Conservation (phyloP, 345 rosid species). For the Linum usitatissimum region DNA sequence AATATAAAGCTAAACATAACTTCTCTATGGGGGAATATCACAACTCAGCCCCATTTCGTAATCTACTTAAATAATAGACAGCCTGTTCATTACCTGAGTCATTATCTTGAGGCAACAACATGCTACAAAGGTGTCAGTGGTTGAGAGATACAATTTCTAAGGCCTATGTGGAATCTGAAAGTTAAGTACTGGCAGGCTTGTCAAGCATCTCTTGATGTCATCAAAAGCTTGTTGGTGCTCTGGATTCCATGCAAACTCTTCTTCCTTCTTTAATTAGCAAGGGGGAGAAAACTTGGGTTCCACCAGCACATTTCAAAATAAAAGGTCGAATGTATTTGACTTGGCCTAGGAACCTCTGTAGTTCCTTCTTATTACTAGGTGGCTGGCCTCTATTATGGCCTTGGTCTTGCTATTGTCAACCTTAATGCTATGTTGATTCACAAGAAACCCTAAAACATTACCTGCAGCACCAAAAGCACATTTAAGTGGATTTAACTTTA, state of each 20-base stretch:
- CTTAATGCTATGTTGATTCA: neutral
- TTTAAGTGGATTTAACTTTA: slow-evolving; percentile 7
- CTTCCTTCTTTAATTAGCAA: neutral
- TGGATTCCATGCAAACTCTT: neutral
- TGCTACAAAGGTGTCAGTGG: neutral
- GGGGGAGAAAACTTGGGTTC: neutral
- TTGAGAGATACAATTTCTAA: neutral
- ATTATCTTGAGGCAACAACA: neutral
- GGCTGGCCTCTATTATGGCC: too few species aligned
- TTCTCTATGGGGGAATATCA: neutral
- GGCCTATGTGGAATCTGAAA: neutral
- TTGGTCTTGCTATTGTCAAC: neutral
- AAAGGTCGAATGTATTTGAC: neutral
- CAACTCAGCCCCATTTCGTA: neutral
- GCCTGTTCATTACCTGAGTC: neutral
- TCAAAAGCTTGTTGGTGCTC: neutral
- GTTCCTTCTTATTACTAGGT: neutral
- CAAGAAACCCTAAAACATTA: neutral
- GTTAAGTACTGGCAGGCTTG: neutral
- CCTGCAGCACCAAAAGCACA: slow-evolving; percentile 4
- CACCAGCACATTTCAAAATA: neutral
- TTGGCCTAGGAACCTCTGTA: slow-evolving; percentile 3
- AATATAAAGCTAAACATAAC: neutral
- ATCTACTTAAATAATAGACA: neutral
- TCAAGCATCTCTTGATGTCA: neutral